phyloP scores from a whole-genome alignment of 2,329 filamentous ascomycete genomes.

The Pseudocercospora fijiensis region DNA sequence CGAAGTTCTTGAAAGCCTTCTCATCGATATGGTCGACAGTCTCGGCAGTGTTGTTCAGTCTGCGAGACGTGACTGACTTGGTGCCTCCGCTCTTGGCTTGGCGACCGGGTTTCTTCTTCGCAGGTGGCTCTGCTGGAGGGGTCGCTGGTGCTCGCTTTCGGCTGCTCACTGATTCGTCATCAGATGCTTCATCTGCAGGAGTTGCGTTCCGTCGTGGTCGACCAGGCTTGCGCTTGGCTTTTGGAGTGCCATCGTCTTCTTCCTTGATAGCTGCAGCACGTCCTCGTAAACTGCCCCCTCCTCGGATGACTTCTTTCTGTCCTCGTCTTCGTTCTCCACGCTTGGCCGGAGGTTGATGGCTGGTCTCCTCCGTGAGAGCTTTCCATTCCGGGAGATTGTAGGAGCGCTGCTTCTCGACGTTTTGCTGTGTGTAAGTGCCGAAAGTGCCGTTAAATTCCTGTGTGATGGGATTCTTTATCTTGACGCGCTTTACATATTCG shows the following conservation, averaged over 20 bases:
- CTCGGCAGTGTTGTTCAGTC: constrained; percentile 81
- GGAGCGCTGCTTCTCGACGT: constrained; percentile 90
- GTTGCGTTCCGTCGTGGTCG: constrained; percentile 46
- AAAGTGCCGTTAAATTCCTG: constrained; percentile 97
- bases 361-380: constrained; percentile 85
- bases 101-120: constrained; percentile 46
- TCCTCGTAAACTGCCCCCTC: constrained; percentile 34
- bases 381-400: constrained; percentile 98
- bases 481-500: constrained; percentile 84
- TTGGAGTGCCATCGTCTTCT: constrained; percentile 31
- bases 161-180: constrained; percentile 29
- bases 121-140: constrained; percentile 51
- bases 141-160: constrained; percentile 28
- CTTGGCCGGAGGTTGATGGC: constrained; percentile 90
- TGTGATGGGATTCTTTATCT: constrained; percentile 94
- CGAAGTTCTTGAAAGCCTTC: constrained; percentile 83
- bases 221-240: constrained; percentile 52
- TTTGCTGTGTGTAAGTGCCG: constrained; percentile 94
- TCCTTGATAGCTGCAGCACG: constrained; percentile 31
- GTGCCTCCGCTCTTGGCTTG: constrained; percentile 61
- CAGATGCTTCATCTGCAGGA: constrained; percentile 34
- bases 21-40: constrained; percentile 80
- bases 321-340: constrained; percentile 75
- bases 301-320: constrained; percentile 49
- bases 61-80: constrained; percentile 77